phyloP scores from a whole-genome alignment of 1,139 yeast genomes.

The Taphrina wiesneri region DNA sequence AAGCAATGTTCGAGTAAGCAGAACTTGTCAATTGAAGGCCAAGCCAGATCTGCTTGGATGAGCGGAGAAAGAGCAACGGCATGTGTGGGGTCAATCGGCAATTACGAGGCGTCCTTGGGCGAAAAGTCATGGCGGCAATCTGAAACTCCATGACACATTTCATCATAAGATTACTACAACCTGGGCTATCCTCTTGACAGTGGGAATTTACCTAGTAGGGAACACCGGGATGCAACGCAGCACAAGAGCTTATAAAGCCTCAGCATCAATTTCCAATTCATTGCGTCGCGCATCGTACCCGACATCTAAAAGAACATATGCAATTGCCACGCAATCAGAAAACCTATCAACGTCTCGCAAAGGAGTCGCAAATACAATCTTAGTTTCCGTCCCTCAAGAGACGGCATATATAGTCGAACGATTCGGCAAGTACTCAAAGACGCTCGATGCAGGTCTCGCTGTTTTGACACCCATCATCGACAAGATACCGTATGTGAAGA shows the following conservation, averaged over 20 bases:
- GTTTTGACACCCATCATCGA: constrained; percentile 71
- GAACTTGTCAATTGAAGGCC: no score
- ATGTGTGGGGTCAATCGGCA: not conserved
- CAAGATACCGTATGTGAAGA: constrained; percentile 75
- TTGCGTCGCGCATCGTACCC: not conserved
- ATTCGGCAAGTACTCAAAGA: constrained; percentile 77
- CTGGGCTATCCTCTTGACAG: no score
- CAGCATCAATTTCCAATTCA: not conserved
- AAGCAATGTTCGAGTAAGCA: no score
- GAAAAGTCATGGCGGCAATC: not conserved
- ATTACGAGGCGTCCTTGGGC: not conserved
- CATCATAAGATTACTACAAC: no score
- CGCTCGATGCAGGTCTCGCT: constrained; percentile 77
- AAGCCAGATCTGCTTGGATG: no score
- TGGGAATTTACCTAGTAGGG: no score
- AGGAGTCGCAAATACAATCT: constrained; percentile 56
- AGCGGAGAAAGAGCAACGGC: no score
- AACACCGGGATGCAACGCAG: not conserved
- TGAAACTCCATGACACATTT: no score
- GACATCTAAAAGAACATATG: not conserved
- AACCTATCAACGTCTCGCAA: not conserved
- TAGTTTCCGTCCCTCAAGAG: constrained; percentile 84
- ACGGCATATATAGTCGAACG: constrained; percentile 90
- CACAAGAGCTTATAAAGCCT: not conserved
- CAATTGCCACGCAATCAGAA: not conserved